Evolutionary conservation across 306 rosid species (phyloP).

Genomic region (Vigna reflexopilosa): DNA sequence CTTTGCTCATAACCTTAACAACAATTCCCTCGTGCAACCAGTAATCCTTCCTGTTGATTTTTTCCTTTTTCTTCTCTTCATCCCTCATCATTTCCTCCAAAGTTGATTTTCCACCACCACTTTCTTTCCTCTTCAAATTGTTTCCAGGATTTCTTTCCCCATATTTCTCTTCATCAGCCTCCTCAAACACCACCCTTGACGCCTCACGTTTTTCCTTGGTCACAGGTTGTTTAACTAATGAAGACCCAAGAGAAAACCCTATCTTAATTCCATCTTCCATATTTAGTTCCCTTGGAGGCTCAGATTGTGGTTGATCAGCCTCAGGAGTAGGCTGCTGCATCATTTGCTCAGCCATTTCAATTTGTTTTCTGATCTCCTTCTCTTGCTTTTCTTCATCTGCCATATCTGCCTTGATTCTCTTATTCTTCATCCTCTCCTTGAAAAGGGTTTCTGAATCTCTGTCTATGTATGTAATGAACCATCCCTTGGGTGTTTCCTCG

Average conservation of each 20-base stretch:
- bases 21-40: constrained; percentile 80
- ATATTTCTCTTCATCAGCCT: constrained; percentile 57
- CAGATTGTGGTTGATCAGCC: constrained; percentile 47
- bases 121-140: constrained; percentile 52
- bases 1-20: constrained; percentile 94
- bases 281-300: constrained; percentile 57
- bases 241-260: constrained; percentile 74
- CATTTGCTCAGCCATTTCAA: constrained; percentile 70
- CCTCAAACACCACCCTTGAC: constrained; percentile 63
- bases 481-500: constrained; percentile 91
- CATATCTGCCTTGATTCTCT: constrained; percentile 71
- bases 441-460: constrained; percentile 80
- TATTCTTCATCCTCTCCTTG: constrained; percentile 80
- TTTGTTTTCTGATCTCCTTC: constrained; percentile 81
- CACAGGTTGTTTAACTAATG: constrained; percentile 50
- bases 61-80: constrained; percentile 89
- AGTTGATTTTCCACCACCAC: constrained; percentile 56
- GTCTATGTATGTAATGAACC: constrained; percentile 92
- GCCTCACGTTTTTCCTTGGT: constrained; percentile 59
- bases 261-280: constrained; percentile 72
- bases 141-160: constrained; percentile 46
- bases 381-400: constrained; percentile 92
- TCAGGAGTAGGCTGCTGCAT: constrained; percentile 50
- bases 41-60: constrained; percentile 82
- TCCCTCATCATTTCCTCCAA: constrained; percentile 85